Percentiles rank a stretch among this genome's conserved stretches.
phyloP scores from a whole-genome alignment of 164 flowering plant species.

The Amborella trichopoda region DNA sequence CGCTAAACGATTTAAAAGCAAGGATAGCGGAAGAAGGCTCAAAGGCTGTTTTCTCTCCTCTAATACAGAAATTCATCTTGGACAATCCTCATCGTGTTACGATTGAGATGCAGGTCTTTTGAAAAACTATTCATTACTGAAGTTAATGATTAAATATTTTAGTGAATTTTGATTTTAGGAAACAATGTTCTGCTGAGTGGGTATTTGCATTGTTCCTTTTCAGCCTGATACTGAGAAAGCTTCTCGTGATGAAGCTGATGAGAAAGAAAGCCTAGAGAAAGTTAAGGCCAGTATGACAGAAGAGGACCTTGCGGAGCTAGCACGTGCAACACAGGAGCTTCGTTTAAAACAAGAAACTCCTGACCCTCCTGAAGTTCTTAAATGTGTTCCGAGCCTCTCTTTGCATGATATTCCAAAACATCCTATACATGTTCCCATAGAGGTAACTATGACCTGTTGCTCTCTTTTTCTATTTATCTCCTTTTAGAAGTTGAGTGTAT shows the following conservation, averaged over 20 bases:
- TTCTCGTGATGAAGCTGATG: conserved; percentile 79
- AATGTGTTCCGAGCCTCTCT: conserved; percentile 78
- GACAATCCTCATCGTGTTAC: conserved; percentile 84
- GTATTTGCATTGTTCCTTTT: not conserved
- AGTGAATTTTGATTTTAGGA: no score
- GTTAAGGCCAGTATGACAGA: conserved; percentile 82
- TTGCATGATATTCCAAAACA: conserved; percentile 75
- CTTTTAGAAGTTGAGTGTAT: not conserved
- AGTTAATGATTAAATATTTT: no score
- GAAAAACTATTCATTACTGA: not conserved
- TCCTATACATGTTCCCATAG: conserved; percentile 60
- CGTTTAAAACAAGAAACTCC: conserved; percentile 95
- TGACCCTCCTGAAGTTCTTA: conserved; percentile 92
- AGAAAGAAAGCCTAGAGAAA: conserved; percentile 57
- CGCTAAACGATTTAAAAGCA: conserved; percentile 60
- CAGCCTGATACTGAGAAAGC: conserved; percentile 98
- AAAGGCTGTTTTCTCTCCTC: conserved; percentile 86
- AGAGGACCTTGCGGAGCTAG: conserved; percentile 92
- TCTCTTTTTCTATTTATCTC: not conserved
- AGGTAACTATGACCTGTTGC: conserved; percentile 29
- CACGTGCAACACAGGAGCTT: conserved; percentile 85
- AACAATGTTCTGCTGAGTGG: not conserved
- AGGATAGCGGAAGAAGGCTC: conserved; percentile 81
- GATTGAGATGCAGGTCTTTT: conserved; percentile 85
- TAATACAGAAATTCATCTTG: conserved; percentile 76